A percentile compares a stretch with the other conserved stretches of the same genome.
Conservation (phyloP, 1,284 basidiomycete genomes). For the Apiotrichum porosum region DNA sequence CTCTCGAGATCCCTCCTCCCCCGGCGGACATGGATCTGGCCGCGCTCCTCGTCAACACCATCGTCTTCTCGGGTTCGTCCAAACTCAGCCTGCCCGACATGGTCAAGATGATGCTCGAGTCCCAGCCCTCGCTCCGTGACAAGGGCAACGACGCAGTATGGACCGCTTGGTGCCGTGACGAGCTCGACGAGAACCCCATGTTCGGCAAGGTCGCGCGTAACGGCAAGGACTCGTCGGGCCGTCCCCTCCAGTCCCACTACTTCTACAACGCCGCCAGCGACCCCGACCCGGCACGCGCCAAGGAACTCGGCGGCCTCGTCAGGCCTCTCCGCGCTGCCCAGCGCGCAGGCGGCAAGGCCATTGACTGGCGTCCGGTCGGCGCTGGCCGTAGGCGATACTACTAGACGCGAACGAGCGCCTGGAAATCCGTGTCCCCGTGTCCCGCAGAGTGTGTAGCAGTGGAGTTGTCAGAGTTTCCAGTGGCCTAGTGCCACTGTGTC, state of each 20-base stretch:
- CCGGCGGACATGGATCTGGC: constrained; percentile 39
- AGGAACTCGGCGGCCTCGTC: constrained; percentile 46
- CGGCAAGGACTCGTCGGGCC: constrained; percentile 48
- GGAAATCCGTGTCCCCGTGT: too few species aligned
- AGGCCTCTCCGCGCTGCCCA: constrained; percentile 46
- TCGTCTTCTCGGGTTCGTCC: constrained; percentile 49
- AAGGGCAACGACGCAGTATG: constrained; percentile 39
- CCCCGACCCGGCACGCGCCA: constrained; percentile 40
- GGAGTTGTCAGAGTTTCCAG: too few species aligned
- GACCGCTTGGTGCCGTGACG: constrained; percentile 36
- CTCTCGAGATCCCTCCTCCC: constrained; percentile 14
- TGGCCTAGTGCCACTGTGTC: too few species aligned
- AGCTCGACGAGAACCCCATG: constrained; percentile 42
- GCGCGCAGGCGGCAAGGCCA: constrained; percentile 44
- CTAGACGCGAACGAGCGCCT: not conserved
- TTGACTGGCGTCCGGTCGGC: constrained; percentile 49
- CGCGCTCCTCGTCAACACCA: constrained; percentile 45
- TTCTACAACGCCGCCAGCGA: constrained; percentile 46
- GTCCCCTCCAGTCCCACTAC: constrained; percentile 47
- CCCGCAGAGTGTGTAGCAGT: too few species aligned
- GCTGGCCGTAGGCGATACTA: constrained; percentile 31
- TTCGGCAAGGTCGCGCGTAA: constrained; percentile 48
- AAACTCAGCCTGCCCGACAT: constrained; percentile 46
- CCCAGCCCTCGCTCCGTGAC: constrained; percentile 40
- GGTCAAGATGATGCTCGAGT: constrained; percentile 47